phyloP scores from a whole-genome alignment of 106 monocot genomes.

The Acanthochlamys bracteata region DNA sequence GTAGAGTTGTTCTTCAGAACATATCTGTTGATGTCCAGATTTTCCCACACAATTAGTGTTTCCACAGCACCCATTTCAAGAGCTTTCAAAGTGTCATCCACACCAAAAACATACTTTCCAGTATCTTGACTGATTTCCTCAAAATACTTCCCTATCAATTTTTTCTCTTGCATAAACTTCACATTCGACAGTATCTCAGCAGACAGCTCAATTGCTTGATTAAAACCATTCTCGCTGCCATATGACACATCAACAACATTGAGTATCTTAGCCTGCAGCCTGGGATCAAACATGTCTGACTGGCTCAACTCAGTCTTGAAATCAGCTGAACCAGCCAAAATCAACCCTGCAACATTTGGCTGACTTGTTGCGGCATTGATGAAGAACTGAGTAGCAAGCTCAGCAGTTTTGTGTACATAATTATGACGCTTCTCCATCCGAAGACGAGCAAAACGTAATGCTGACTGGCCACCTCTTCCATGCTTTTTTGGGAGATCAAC shows the following conservation, averaged over 20 bases:
- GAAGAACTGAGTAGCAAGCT: conserved; percentile 21
- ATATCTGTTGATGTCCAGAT: conserved; percentile 15
- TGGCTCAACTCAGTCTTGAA: conserved; percentile 21
- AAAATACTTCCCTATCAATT: conserved; percentile 16
- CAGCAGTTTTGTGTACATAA: conserved; percentile 19
- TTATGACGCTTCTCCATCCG: conserved; percentile 14
- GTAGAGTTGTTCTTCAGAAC: conserved; percentile 8
- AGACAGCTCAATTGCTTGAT: conserved; percentile 8
- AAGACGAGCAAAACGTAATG: conserved; percentile 22
- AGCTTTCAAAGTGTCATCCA: conserved; percentile 13
- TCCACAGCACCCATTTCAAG: conserved; percentile 18
- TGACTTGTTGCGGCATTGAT: conserved; percentile 21
- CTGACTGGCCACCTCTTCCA: conserved; percentile 21
- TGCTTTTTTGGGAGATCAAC: conserved; percentile 29
- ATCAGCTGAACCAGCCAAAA: conserved; percentile 24
- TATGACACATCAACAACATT: conserved; percentile 23
- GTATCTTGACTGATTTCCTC: conserved; percentile 10
- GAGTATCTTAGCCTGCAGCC: conserved; percentile 16
- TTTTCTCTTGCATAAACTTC: conserved; percentile 5
- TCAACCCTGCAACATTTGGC: conserved; percentile 19
- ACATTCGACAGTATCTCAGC: conserved; percentile 3
- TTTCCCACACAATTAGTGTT: conserved; percentile 14
- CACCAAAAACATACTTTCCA: conserved; percentile 18
- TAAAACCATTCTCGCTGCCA: conserved; percentile 6
- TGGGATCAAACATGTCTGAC: conserved; percentile 20